Conservation (phyloP, 768 basidiomycete species). For the Phaeolepiota aurea region DNA sequence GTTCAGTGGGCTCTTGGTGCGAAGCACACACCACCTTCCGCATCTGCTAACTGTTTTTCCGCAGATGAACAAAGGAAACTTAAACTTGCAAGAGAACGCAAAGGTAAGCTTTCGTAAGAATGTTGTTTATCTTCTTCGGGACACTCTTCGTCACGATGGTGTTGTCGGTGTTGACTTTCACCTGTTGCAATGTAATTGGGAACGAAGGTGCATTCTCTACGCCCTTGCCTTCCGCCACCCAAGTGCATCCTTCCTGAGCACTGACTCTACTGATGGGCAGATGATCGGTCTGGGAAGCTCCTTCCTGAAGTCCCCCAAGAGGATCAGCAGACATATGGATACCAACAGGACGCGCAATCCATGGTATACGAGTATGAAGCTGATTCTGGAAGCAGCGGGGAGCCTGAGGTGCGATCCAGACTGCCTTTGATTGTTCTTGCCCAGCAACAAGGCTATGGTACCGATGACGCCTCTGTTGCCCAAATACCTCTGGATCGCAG, state of each 20-base stretch:
- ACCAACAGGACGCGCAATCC: constrained; percentile 10
- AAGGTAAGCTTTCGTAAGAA: constrained; percentile 62
- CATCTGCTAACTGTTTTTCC: constrained; percentile 4
- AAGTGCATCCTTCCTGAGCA: no score
- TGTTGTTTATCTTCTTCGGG: constrained; percentile 17
- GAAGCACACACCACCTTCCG: constrained; percentile 14
- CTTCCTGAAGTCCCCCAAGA: constrained; percentile 10
- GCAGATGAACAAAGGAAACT: constrained; percentile 65
- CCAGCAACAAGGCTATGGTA: constrained; percentile 39
- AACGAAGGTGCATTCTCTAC: constrained; percentile 57
- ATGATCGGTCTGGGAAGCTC: constrained; percentile 7
- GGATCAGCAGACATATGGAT: constrained; percentile 5
- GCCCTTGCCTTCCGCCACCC: no score
- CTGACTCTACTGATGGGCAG: no score
- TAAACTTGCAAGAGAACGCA: constrained; percentile 59
- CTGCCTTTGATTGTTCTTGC: constrained; percentile 55
- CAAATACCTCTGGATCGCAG: constrained; percentile 7
- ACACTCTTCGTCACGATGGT: constrained; percentile 14
- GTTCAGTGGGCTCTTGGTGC: constrained; percentile 68
- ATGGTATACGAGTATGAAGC: not conserved
- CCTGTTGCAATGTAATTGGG: constrained; percentile 24
- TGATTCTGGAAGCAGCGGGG: constrained; percentile 4
- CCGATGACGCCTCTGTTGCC: constrained; percentile 14
- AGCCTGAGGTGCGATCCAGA: constrained; percentile 30
- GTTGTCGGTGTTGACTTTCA: constrained; percentile 12